A percentile compares a stretch with the other conserved stretches of the same genome.
Conservation (phyloP, 352 stramenopile species). For the Phytophthora ramorum region DNA sequence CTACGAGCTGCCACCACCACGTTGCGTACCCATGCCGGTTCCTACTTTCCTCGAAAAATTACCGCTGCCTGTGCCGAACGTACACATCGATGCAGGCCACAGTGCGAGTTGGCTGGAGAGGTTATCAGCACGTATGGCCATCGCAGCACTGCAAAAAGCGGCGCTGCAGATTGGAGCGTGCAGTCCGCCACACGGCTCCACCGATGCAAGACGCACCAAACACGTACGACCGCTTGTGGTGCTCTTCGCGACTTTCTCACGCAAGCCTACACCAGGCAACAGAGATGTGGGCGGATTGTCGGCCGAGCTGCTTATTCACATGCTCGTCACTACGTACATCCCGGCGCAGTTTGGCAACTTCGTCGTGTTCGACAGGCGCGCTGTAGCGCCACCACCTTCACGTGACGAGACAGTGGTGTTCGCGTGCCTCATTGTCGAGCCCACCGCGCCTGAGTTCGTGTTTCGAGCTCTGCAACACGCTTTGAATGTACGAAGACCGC, state of each 20-base stretch:
- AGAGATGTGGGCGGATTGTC: slow-evolving; percentile 86
- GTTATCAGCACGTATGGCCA: slow-evolving; percentile 55
- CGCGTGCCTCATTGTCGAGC: slow-evolving; percentile 53
- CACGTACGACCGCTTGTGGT: slow-evolving; percentile 81
- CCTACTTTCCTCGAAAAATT: slow-evolving; percentile 80
- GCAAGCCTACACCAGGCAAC: slow-evolving; percentile 84
- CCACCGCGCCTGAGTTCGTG: slow-evolving; percentile 58
- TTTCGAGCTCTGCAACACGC: slow-evolving; percentile 85
- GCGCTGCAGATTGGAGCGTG: slow-evolving; percentile 73
- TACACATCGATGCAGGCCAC: slow-evolving; percentile 66
- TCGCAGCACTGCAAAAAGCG: slow-evolving; percentile 62
- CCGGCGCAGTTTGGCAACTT: slow-evolving; percentile 94
- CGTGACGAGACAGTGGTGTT: slow-evolving; percentile 58
- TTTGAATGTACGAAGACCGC: slow-evolving; percentile 86
- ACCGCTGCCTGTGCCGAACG: slow-evolving; percentile 73
- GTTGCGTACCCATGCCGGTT: slow-evolving; percentile 89
- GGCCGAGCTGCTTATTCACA: slow-evolving; percentile 88
- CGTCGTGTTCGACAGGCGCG: slow-evolving; percentile 81
- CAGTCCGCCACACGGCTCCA: slow-evolving; percentile 61
- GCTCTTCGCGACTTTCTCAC: slow-evolving; percentile 91
- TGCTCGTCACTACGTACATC: slow-evolving; percentile 93
- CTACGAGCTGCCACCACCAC: slow-evolving; percentile 84
- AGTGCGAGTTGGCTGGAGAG: slow-evolving; percentile 78
- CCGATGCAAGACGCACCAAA: slow-evolving; percentile 77
- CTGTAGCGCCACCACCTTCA: slow-evolving; percentile 54